Base-by-base conservation (phyloP, 352 stramenopile genomes). In the Phytophthora gonapodyides region DNA sequence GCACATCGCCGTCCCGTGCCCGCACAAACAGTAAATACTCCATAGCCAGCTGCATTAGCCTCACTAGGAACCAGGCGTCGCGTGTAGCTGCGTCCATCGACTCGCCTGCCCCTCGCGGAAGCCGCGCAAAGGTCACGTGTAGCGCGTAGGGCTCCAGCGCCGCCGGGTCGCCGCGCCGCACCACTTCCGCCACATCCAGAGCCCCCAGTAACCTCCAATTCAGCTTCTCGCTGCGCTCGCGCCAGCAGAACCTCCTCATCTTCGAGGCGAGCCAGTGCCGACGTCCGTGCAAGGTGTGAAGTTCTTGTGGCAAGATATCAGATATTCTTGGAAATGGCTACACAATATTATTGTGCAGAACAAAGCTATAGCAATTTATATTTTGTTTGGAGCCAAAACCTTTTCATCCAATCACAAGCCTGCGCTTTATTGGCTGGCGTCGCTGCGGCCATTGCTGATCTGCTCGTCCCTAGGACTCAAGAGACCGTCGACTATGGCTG, bases 11-110 rank as follows among this genome's bases (percentile, higher is more conserved):
- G 35, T 91, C 84, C 17, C 76, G 60, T 7, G 80, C 67, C 1
- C 84, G 66, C 62, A 90, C 75, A 57, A 81, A 93, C 11, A 91
- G 76, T 52, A 93, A 30, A 67, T 85, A 93, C 60, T 93, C 84
- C 76, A 88, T 89, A 8, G 84, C 52, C 36, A 93, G 61, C 65
- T 93, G 84, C 24, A 93, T 47, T 35, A 90, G 44, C 5, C 80
- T 80, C 64, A 89, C 73, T 12, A 93, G 19, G 66, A 89, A 88
- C 84, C 84, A 93, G 35, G 71, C 79, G 49, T 89, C 79, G 41
- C 75, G 75, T 11, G 67, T 75, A 12, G 31, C 41, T 11, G 57
- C 49, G 49, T 71, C 65, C 17, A 42, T 62, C 15, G 42, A 31
- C 15, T 30, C 38, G 0, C 52, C 38, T 0, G 38, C 34, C 15